Percentiles rank a stretch among this genome's conserved stretches.
phyloP scores from a whole-genome alignment of 805 yeast species.

The Teunomyces barrocoloradensis region DNA sequence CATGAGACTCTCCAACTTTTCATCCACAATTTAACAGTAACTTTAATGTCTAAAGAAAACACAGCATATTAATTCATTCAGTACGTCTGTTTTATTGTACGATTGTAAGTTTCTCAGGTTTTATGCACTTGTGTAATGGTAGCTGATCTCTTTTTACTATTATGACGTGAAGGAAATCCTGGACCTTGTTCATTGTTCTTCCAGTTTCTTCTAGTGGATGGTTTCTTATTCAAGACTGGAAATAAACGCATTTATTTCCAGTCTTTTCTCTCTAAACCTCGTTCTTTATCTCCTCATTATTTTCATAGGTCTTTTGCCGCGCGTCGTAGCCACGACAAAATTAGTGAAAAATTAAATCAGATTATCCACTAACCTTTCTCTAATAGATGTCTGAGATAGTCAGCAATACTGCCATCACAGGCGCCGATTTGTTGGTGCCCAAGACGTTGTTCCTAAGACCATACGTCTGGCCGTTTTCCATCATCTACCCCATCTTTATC shows the following conservation, averaged over 20 bases:
- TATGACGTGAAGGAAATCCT: too few relatives aligned
- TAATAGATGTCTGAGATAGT: conserved; percentile 46
- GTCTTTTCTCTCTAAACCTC: too few relatives aligned
- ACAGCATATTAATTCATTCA: too few relatives aligned
- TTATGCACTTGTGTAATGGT: too few relatives aligned
- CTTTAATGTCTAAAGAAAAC: neutral
- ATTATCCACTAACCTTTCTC: neutral
- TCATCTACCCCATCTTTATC: conserved; percentile 70
- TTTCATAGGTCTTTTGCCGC: neutral
- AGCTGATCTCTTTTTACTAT: too few relatives aligned
- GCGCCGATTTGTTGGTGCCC: conserved; percentile 73
- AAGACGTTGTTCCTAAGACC: conserved; percentile 61
- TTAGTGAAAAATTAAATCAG: neutral
- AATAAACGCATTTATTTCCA: too few relatives aligned
- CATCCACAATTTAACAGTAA: neutral
- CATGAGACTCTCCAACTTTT: too few relatives aligned
- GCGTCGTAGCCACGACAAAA: conserved; percentile 7
- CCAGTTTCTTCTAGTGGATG: too few relatives aligned
- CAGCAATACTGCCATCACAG: conserved; percentile 66
- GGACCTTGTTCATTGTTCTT: too few relatives aligned
- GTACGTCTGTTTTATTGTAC: too few relatives aligned
- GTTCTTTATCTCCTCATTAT: neutral
- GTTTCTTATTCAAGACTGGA: too few relatives aligned
- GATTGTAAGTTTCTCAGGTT: too few relatives aligned
- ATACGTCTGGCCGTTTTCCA: conserved; percentile 78